Evolutionary conservation across 2,329 filamentous ascomycete genomes (phyloP).

Genomic region (Ophiostoma angusticollis): DNA sequence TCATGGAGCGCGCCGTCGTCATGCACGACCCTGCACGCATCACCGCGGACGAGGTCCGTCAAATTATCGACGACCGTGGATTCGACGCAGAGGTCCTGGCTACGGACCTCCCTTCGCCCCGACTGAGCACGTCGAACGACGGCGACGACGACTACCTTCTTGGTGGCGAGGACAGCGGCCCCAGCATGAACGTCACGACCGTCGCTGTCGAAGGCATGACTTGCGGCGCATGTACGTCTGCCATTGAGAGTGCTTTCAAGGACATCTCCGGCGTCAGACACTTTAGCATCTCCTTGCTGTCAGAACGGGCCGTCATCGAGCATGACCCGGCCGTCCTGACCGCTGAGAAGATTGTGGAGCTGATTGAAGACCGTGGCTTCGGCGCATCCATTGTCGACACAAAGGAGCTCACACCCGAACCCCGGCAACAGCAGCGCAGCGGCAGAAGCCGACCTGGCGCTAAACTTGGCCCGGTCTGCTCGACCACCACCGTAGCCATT

Average conservation of each 20-base stretch:
- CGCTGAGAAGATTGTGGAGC: constrained; percentile 41
- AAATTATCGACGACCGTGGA: constrained; percentile 81
- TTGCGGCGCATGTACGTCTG: constrained; percentile 78
- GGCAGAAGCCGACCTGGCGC: constrained; percentile 37
- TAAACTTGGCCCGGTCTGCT: constrained; percentile 26
- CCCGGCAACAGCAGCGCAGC: constrained; percentile 16
- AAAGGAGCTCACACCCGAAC: constrained; percentile 31
- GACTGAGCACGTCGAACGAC: constrained; percentile 24
- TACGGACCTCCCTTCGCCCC: constrained; percentile 55
- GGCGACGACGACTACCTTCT: constrained; percentile 20
- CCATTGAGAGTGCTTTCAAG: constrained; percentile 69
- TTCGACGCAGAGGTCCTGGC: constrained; percentile 87
- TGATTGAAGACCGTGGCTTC: constrained; percentile 63
- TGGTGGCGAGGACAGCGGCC: constrained; percentile 23
- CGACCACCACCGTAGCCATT: constrained; percentile 75
- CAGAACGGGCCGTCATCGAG: constrained; percentile 74
- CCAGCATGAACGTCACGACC: constrained; percentile 51
- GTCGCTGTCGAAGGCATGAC: constrained; percentile 80
- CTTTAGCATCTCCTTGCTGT: constrained; percentile 72
- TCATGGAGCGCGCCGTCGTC: constrained; percentile 92
- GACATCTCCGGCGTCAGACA: constrained; percentile 58
- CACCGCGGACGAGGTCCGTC: constrained; percentile 60
- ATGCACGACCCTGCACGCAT: constrained; percentile 72
- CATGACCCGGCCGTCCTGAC: constrained; percentile 51
- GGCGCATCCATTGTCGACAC: constrained; percentile 68